Evolutionary conservation across 164 flowering plant genomes (phyloP).

Genomic region (Liriodendron chinense): DNA sequence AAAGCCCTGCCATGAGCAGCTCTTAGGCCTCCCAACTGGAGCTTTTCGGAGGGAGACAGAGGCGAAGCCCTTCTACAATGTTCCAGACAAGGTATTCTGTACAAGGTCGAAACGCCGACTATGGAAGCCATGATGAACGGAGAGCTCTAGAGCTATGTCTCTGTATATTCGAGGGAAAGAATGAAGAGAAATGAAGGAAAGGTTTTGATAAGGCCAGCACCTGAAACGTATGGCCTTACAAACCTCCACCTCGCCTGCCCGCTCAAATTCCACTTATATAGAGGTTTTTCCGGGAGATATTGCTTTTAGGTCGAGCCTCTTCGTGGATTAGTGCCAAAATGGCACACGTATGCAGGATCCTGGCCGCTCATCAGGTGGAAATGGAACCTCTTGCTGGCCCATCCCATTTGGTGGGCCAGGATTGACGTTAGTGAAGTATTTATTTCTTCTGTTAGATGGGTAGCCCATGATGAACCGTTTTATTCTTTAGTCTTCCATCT

Average conservation of each 20-base stretch:
- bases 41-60: conserved; percentile 16
- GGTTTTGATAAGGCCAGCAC: conserved; percentile 14
- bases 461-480: too few species aligned
- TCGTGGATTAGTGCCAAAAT: too few species aligned
- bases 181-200: conserved; percentile 10
- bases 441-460: too few species aligned
- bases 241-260: conserved; percentile 35
- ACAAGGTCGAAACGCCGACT: conserved; percentile 39
- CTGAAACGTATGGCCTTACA: conserved; percentile 29
- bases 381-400: too few species aligned
- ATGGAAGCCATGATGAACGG: conserved; percentile 40
- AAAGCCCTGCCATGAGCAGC: neutral
- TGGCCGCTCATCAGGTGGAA: too few species aligned
- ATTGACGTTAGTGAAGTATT: too few species aligned
- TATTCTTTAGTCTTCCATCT: too few species aligned
- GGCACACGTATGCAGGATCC: too few species aligned
- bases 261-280: neutral
- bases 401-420: too few species aligned
- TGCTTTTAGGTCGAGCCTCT: neutral
- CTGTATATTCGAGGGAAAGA: neutral
- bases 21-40: conserved; percentile 11
- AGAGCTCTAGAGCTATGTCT: neutral
- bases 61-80: conserved; percentile 14
- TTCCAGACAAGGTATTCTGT: conserved; percentile 33
- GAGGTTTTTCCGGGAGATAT: neutral